These are phyloP conservation scores for Musa acuminata DNA, from an alignment of 176 grass and related monocot genomes.

Conservation along the genomic window DNA sequence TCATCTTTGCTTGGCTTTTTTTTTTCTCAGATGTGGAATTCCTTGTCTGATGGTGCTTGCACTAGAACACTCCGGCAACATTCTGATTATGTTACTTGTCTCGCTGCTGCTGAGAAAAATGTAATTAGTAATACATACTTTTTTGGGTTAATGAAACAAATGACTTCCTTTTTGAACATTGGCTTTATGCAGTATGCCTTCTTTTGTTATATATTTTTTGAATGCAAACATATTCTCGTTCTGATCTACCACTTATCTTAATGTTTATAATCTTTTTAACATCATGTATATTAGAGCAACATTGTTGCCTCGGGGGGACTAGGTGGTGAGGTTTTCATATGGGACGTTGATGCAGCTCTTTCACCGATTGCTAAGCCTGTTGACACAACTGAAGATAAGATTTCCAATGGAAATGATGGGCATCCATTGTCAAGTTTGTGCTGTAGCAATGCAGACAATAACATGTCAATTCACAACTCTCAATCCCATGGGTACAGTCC, in stretches of 20 bases:
- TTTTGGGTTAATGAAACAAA: not conserved
- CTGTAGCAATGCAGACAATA: conserved; percentile 39
- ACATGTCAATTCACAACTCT: not conserved
- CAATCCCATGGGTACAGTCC: conserved; percentile 69
- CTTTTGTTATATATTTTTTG: not conserved
- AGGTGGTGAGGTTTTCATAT: conserved; percentile 91
- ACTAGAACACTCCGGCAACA: conserved; percentile 72
- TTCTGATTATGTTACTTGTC: conserved; percentile 91
- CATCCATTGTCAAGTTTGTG: conserved; percentile 45
- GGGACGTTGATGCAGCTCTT: conserved; percentile 79
- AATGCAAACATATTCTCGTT: not conserved
- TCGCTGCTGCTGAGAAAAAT: conserved; percentile 62
- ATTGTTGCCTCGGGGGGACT: conserved; percentile 80
- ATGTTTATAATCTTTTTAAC: conserved; percentile 20
- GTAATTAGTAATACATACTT: conserved; percentile 28
- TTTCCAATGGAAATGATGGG: conserved; percentile 64
- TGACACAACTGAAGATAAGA: conserved; percentile 50
- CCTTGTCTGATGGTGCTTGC: conserved; percentile 63
- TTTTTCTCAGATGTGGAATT: conserved; percentile 66
- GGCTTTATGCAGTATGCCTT: not conserved
- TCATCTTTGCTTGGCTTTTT: conserved; percentile 10
- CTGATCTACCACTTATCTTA: conserved; percentile 7
- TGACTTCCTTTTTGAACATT: not conserved
- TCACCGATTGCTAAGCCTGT: conserved; percentile 52
- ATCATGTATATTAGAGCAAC: conserved; percentile 52